These are phyloP conservation scores for Aspergillus sp. DNA, from an alignment of 2,329 filamentous ascomycete genomes.

Conservation along the genomic window DNA sequence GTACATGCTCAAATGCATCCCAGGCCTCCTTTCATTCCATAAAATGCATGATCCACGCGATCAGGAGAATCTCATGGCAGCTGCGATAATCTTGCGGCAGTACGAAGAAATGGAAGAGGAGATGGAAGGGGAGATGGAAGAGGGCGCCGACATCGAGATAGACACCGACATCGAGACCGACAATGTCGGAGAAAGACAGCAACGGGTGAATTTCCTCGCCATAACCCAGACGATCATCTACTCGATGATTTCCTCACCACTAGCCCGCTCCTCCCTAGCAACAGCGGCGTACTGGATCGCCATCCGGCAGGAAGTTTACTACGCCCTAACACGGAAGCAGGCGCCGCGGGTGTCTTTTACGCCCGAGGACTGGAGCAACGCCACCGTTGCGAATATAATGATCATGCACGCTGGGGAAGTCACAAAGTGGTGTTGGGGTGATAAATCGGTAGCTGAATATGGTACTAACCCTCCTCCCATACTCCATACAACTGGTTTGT, in stretches of 20 bases:
- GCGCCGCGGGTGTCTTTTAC: conserved; percentile 16
- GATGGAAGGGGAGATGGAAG: conserved; percentile 29
- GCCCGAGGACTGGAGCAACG: conserved; percentile 6
- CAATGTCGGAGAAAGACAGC: not conserved
- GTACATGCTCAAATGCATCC: conserved; percentile 24
- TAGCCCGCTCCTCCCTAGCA: conserved; percentile 16
- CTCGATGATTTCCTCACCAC: conserved; percentile 19
- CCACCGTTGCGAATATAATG: conserved; percentile 17
- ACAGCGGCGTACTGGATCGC: conserved; percentile 26
- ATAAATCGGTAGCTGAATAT: conserved; percentile 13
- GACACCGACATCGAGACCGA: not conserved
- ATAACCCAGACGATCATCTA: conserved; percentile 26
- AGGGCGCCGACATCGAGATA: conserved; percentile 19
- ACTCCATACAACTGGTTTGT: too few species aligned
- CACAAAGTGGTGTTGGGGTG: conserved; percentile 22
- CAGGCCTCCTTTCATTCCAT: conserved; percentile 19
- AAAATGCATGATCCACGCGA: conserved; percentile 14
- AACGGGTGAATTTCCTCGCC: conserved; percentile 21
- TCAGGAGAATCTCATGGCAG: conserved; percentile 28
- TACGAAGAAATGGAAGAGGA: conserved; percentile 29
- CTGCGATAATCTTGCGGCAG: conserved; percentile 25
- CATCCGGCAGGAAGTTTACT: conserved; percentile 27
- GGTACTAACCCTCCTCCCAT: conserved; percentile 2
- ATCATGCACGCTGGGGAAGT: conserved; percentile 22
- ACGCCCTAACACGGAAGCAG: conserved; percentile 20